Evolutionary conservation across 345 rosid genomes (phyloP).

Genomic region (Murraya paniculata): DNA sequence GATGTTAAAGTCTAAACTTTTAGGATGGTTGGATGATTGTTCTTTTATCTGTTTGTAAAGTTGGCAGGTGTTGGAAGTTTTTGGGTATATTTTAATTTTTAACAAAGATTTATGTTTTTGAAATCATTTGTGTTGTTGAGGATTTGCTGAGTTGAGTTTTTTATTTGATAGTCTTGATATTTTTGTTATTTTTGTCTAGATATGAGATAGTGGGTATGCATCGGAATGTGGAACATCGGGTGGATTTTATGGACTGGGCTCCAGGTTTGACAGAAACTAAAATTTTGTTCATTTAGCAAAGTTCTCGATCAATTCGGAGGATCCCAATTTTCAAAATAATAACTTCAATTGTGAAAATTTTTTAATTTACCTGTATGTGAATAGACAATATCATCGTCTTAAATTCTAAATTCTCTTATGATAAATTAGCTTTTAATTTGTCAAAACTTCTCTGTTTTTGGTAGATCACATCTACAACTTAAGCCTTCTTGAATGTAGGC

Average conservation of each 20-base stretch:
- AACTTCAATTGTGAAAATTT: not conserved
- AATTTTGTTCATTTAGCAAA: not conserved
- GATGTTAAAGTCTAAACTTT: not conserved
- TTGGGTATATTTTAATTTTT: not conserved
- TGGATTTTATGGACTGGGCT: slow-evolving; percentile 95
- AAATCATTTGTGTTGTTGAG: slow-evolving; percentile 1
- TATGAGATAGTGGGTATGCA: slow-evolving; percentile 82
- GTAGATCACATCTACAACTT: slow-evolving; percentile 15
- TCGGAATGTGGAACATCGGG: slow-evolving; percentile 85
- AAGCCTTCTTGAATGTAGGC: slow-evolving; percentile 41
- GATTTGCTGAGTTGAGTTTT: slow-evolving; percentile 3
- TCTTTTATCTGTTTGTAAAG: not conserved
- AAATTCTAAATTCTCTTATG: not conserved
- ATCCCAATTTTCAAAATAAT: not conserved
- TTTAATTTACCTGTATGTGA: not conserved
- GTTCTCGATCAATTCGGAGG: slow-evolving; percentile 3
- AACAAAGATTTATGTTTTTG: not conserved
- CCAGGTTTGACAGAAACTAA: slow-evolving; percentile 60
- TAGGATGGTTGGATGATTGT: not conserved
- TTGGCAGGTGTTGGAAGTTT: not conserved
- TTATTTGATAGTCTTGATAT: slow-evolving; percentile 4
- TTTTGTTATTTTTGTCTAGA: slow-evolving; percentile 27
- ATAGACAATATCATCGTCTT: not conserved
- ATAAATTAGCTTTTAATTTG: not conserved
- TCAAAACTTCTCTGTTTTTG: slow-evolving; percentile 2